Evolutionary conservation across 2,329 filamentous ascomycete species (phyloP), one percentile per base, ranked within the genome.

Genomic region (Coleophoma crateriformis): DNA sequence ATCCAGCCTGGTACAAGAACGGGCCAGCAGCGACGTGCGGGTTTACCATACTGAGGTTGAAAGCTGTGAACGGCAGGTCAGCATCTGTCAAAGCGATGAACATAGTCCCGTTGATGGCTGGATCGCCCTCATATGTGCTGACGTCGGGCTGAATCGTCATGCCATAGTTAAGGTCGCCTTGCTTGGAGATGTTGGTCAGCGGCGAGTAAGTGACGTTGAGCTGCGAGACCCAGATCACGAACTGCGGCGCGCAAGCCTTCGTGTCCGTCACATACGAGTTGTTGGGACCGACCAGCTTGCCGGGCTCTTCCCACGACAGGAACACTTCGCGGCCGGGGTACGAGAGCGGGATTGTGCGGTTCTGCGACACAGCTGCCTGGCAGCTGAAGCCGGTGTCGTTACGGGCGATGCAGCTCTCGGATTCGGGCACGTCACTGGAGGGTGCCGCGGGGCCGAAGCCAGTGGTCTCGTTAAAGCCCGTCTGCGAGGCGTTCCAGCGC

Each of bases 1-100:
- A 94, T 57, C 88, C 89, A 59, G 88, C 83, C 69, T 90, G 85
- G 66, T 91, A 94, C 35, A 94, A 63, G 47, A 81, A 85, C 48
- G 90, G 73, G 27, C 72, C 72, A 19, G 88, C 88, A 49, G 81
- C 79, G 34, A 94, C 84, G 59, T 90, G 87, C 0, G 87, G 82
- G 56, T 94, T 92, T 17, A 92, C 73, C 74, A 80, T 75, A 20
- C 73, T 79, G 51, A 92, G 51, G 62, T 94, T 94, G 67, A 88
- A 92, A 0, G 88, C 85, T 7, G 88, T 91, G 3, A 91, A 75
- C 53, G 73, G 82, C 0, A 84, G 57, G 55, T 90, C 77, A 0
- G 66, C 63, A 59, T 92, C 88, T 0, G 88, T 92, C 11, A 95
- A 63, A 0, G 82, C 85, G 43, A 95, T 70, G 63, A 92, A 94